These are phyloP conservation scores for Fraxinus sp. DNA, from an alignment of 305 asterid species.

Conservation along the genomic window DNA sequence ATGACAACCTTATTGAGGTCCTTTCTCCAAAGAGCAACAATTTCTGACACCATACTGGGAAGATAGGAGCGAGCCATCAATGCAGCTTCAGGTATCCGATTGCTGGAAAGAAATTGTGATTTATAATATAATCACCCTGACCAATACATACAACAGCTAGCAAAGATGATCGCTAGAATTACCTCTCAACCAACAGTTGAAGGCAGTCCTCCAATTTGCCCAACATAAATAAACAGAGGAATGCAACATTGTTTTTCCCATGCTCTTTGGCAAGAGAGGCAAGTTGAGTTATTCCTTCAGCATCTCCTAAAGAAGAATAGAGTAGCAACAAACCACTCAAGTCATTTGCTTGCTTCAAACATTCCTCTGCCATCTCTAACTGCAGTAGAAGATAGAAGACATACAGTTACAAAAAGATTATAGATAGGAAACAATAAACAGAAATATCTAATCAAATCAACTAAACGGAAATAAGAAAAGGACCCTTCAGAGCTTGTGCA, in stretches of 20 bases:
- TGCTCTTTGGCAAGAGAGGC: conserved; percentile 81
- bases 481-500: conserved; percentile 18
- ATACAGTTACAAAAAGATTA: conserved; percentile 12
- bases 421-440: conserved; percentile 22
- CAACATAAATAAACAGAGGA: conserved; percentile 87
- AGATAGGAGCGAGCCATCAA: conserved; percentile 99
- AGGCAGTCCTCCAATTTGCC: conserved; percentile 94
- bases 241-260: conserved; percentile 93
- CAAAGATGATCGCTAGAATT: conserved; percentile 20
- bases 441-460: conserved; percentile 14
- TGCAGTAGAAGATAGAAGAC: conserved; percentile 41
- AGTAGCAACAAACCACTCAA: conserved; percentile 90
- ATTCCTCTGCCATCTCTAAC: conserved; percentile 93
- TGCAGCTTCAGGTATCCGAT: conserved; percentile 99
- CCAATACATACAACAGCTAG: conserved; percentile 16
- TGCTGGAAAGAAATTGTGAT: conserved; percentile 46
- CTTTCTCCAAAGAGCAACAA: conserved; percentile 88
- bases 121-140: conserved; percentile 11
- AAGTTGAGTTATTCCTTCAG: conserved; percentile 81
- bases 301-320: conserved; percentile 87
- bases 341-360: conserved; percentile 92
- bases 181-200: conserved; percentile 94
- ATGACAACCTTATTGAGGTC: conserved; percentile 75
- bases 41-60: conserved; percentile 96
- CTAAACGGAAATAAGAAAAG: not conserved